These are phyloP conservation scores for Mortierella sp. DNA, from an alignment of 371 early-diverging fungal genomes.

Conservation along the genomic window DNA sequence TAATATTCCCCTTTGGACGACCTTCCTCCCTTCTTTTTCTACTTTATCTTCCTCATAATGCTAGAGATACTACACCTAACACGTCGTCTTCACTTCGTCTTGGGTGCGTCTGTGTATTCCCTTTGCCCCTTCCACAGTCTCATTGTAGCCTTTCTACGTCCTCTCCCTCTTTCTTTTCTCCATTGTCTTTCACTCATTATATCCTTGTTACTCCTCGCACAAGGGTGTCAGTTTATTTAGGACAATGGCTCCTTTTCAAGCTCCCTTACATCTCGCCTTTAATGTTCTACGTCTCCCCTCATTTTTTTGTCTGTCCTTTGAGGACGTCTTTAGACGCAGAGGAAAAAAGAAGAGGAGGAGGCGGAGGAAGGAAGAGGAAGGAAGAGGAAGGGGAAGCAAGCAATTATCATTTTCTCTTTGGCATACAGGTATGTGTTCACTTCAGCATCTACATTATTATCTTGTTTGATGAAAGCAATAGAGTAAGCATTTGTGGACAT, in stretches of 20 bases:
- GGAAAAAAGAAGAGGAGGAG: background rate
- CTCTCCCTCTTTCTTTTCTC: background rate
- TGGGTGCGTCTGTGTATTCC: background rate
- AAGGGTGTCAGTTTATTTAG: background rate
- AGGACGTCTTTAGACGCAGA: background rate
- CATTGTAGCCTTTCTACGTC: background rate
- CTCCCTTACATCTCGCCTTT: conserved; percentile 11
- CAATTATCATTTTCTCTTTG: background rate
- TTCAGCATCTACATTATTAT: background rate
- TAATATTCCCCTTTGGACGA: background rate
- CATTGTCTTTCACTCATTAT: background rate
- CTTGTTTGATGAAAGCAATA: background rate
- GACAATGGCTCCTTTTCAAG: background rate
- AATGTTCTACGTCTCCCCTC: background rate
- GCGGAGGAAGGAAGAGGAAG: background rate
- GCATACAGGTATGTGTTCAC: background rate
- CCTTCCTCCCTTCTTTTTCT: background rate
- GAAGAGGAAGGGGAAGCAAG: background rate
- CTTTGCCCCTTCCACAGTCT: background rate
- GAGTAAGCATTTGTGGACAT: background rate
- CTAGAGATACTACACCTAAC: background rate
- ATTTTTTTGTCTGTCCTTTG: conserved; percentile 2
- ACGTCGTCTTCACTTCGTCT: background rate
- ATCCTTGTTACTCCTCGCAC: background rate
- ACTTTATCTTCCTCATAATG: background rate